Conservation (phyloP, 768 basidiomycete species). For the Suillus hirtellus region DNA sequence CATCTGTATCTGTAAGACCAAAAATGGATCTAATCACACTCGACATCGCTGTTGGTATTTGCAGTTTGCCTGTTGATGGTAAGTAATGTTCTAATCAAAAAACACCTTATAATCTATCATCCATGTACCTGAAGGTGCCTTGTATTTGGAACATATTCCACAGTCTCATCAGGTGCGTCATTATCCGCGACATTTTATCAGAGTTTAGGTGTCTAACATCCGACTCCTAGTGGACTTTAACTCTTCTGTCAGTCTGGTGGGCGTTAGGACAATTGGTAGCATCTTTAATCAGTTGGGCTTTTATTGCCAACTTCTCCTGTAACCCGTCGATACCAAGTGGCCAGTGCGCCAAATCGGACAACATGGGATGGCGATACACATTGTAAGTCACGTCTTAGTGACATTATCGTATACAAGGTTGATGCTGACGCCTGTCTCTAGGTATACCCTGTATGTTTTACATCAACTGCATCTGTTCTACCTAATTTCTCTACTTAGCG, state of each 20-base stretch:
- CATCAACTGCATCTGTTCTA: constrained; percentile 10
- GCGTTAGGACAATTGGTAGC: constrained; percentile 50
- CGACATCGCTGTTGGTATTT: neutral
- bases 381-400: constrained; percentile 31
- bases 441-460: constrained; percentile 41
- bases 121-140: constrained; percentile 36
- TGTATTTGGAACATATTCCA: constrained; percentile 48
- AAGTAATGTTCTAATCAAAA: constrained; percentile 10
- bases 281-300: constrained; percentile 53
- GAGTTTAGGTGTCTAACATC: constrained; percentile 7
- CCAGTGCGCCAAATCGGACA: constrained; percentile 47
- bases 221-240: constrained; percentile 47
- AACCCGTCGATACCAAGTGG: constrained; percentile 28
- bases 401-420: neutral
- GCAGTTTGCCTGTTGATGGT: constrained; percentile 50
- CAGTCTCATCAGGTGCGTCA: constrained; percentile 37
- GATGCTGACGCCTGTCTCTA: constrained; percentile 18
- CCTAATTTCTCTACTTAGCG: constrained; percentile 29
- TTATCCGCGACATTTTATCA: constrained; percentile 6
- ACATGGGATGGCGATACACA: constrained; percentile 65
- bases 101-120: constrained; percentile 13
- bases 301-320: constrained; percentile 59
- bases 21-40: constrained; percentile 21
- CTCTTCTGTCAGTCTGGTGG: constrained; percentile 57
- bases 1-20: constrained; percentile 16